Conservation (phyloP, 1,139 yeast genomes). For the Nadsonia commutata region DNA sequence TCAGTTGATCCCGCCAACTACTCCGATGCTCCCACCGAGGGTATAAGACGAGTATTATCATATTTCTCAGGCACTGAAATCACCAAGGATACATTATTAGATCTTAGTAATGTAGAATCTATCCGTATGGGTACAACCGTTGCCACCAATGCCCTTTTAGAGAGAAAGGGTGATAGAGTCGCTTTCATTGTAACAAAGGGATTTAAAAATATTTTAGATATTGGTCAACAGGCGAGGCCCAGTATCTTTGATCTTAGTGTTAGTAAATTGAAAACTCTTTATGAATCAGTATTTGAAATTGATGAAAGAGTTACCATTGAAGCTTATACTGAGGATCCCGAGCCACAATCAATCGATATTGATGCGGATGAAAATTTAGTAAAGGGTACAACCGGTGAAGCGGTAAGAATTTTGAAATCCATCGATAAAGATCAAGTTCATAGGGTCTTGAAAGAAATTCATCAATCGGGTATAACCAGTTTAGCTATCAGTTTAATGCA, state of each 20-base stretch:
- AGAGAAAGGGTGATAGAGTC: slow-evolving; percentile 50
- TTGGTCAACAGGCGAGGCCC: slow-evolving; percentile 67
- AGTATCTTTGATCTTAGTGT: slow-evolving; percentile 50
- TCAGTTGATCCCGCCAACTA: slow-evolving; percentile 84
- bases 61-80: slow-evolving; percentile 35
- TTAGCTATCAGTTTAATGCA: slow-evolving; percentile 57
- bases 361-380: slow-evolving; percentile 24
- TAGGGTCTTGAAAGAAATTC: slow-evolving; percentile 26
- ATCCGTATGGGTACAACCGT: slow-evolving; percentile 73
- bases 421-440: slow-evolving; percentile 1
- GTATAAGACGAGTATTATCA: slow-evolving; percentile 66
- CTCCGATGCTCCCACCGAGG: slow-evolving; percentile 82
- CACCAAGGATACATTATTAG: slow-evolving; percentile 28
- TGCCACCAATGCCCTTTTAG: slow-evolving; percentile 62
- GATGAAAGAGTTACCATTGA: slow-evolving; percentile 64
- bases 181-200: slow-evolving; percentile 56
- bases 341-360: slow-evolving; percentile 18
- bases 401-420: slow-evolving; percentile 35
- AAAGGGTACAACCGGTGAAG: slow-evolving; percentile 50
- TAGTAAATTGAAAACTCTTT: slow-evolving; percentile 42
- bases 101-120: slow-evolving; percentile 35
- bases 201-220: slow-evolving; percentile 44
- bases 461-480: slow-evolving; percentile 43
- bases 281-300: slow-evolving; percentile 47
- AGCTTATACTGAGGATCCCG: slow-evolving; percentile 48